Evolutionary conservation across 2,329 filamentous ascomycete species (phyloP), one percentile per base, ranked within the genome.

Genomic region (Fusarium sp.): DNA sequence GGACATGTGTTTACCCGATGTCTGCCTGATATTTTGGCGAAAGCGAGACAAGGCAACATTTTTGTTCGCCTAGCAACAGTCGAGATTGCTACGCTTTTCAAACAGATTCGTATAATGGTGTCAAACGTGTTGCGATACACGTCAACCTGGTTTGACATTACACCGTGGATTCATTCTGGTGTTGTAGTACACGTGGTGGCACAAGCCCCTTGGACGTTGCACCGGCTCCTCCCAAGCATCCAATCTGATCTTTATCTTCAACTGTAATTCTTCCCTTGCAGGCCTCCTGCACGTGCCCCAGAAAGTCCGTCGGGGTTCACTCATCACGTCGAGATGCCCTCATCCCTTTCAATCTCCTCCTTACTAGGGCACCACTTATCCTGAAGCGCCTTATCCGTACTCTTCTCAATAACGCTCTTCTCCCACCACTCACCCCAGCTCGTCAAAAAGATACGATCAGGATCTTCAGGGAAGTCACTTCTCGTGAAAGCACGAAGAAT

Each of bases 391-490:
- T 81, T 80, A 57, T 87, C 83, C 3, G 85, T 74, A 1, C 77
- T 77, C 59, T 77, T 75, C 11, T 69, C 77, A 56, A 81, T 82
- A 2, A 81, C 77, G 4, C 81, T 77, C 73, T 81, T 84, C 13
- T 77, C 71, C 84, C 84, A 87, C 84, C 84, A 87, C 76, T 87
- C 84, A 1, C 85, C 85, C 84, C 84, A 86, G 69, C 84, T 86
- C 0, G 84, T 86, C 49, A 87, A 69, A 73, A 87, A 86, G 59
- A 87, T 84, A 55, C 81, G 80, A 16, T 86, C 82, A 0, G 81
- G 81, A 34, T 87, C 84, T 25, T 82, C 79, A 1, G 85, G 85
- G 40, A 86, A 77, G 66, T 86, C 83, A 16, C 79, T 77, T 3
- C 79, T 73, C 0, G 77, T 80, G 25, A 86, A 79, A 0, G 84